Base-by-base conservation (phyloP, 2,329 filamentous ascomycete genomes). In the Celoporthe dispersa region DNA sequence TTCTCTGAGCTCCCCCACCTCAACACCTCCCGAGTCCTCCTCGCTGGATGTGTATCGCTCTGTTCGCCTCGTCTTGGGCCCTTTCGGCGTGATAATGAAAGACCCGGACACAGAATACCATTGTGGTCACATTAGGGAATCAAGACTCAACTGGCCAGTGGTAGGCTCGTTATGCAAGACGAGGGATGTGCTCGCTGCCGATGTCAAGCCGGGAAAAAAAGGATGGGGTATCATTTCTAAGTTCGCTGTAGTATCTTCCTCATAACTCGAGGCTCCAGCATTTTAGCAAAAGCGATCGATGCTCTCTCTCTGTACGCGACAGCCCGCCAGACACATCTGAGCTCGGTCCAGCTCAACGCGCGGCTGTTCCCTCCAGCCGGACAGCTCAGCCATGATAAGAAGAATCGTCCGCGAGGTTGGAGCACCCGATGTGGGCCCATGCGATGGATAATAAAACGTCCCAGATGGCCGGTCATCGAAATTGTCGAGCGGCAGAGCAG, bases 191-290 rank as follows among this genome's bases (percentile, higher is more conserved):
- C 19, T n/a, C 16, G 8, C 22, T n/a, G 44, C 4, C 44, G 22
- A n/a, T n/a, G 44, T n/a, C n/a, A 28, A 28, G n/a, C n/a, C n/a
- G n/a, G n/a, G 51, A 14, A 55, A 55, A 31, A 16, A 11, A 57
- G n/a, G 16, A n/a, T n/a, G 53, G 53, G 53, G 53, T 57, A 57
- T 57, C 53, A 57, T 57, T 57, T 33, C 3, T 28, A 31, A 55
- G 25, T 31, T 55, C 51, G n/a, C 25, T 55, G 28, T 1, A 14
- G 51, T 31, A 55, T 28, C 14, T 6, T 31, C 53, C 16, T 57
- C 53, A 7, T 33, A 2, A 2, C 14, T 19, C 14, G 53, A 31
- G 25, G 14, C 12, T 14, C 16, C 4, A 16, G 53, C 53, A 31
- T 57, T 31, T 12, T 31, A 14, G 14, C 53, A 19, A 53, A 25